Evolutionary conservation across 352 stramenopile species (phyloP).

Genomic region (Pythium aphanidermatum): DNA sequence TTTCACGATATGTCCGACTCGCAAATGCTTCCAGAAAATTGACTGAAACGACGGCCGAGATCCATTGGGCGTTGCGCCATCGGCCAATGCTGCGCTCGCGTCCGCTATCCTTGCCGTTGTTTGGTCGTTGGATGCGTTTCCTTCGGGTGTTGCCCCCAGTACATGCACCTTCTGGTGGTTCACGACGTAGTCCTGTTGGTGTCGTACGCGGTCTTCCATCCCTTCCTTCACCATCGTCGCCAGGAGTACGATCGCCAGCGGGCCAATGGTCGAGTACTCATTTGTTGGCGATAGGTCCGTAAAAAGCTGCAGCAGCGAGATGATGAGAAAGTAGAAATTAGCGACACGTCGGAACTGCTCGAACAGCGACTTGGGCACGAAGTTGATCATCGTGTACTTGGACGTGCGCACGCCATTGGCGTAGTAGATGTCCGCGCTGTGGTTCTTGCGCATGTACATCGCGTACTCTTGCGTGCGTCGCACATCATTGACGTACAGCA

Average conservation of each 20-base stretch:
- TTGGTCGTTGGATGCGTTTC: conserved; percentile 4
- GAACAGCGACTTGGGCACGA: conserved; percentile 92
- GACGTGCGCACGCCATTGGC: conserved; percentile 74
- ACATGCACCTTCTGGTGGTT: conserved; percentile 61
- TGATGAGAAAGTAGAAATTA: conserved; percentile 97
- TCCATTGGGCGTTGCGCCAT: conserved; percentile 3
- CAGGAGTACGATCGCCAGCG: conserved; percentile 70
- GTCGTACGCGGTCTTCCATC: conserved; percentile 65
- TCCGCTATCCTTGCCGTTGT: conserved; percentile 8
- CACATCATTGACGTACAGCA: conserved; percentile 71
- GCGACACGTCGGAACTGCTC: conserved; percentile 95
- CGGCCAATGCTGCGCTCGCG: conserved; percentile 3
- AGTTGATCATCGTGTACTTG: conserved; percentile 95
- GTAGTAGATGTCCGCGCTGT: conserved; percentile 33
- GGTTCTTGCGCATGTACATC: conserved; percentile 37
- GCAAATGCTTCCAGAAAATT: conserved; percentile 78
- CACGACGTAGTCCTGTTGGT: conserved; percentile 67
- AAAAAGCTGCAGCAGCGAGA: conserved; percentile 92
- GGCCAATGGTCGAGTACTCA: conserved; percentile 81
- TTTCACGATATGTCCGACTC: conserved; percentile 85
- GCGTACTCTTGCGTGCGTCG: conserved; percentile 56
- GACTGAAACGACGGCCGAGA: conserved; percentile 46
- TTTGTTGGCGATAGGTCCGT: conserved; percentile 86
- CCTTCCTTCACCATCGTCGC: conserved; percentile 85
- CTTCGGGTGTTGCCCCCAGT: conserved; percentile 26